phyloP scores from a whole-genome alignment of 805 yeast species.

The Pichia exigua region DNA sequence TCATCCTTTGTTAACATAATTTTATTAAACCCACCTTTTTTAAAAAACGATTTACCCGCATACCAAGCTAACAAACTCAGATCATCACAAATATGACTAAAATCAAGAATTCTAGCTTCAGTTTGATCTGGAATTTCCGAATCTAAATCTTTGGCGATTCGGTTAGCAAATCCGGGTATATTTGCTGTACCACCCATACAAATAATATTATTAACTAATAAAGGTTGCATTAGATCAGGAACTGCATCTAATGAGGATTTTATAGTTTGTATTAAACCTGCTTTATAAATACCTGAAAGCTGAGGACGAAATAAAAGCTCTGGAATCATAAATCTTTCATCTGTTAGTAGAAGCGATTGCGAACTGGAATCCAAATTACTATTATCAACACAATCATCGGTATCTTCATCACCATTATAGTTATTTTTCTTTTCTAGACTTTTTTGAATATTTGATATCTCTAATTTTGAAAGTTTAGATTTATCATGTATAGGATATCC shows the following conservation, averaged over 20 bases:
- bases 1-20: constrained; percentile 68
- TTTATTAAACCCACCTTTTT: constrained; percentile 37
- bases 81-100: constrained; percentile 23
- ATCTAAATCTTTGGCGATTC: constrained; percentile 56
- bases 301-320: constrained; percentile 85
- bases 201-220: constrained; percentile 71
- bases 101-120: constrained; percentile 43
- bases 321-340: constrained; percentile 84
- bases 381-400: constrained; percentile 20
- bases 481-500: constrained; percentile 42
- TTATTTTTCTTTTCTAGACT: constrained; percentile 69
- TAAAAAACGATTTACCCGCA: constrained; percentile 44
- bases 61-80: constrained; percentile 43
- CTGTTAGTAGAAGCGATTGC: constrained; percentile 62
- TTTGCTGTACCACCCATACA: constrained; percentile 79
- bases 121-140: constrained; percentile 67
- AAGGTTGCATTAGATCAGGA: constrained; percentile 68
- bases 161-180: constrained; percentile 54
- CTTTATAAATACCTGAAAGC: constrained; percentile 65
- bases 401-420: constrained; percentile 70
- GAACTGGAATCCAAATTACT: constrained; percentile 28
- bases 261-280: constrained; percentile 68
- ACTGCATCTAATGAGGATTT: constrained; percentile 59
- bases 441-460: constrained; percentile 18
- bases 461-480: constrained; percentile 8